Evolutionary conservation across 345 rosid species (phyloP).

Genomic region (Nasturtium officinale): DNA sequence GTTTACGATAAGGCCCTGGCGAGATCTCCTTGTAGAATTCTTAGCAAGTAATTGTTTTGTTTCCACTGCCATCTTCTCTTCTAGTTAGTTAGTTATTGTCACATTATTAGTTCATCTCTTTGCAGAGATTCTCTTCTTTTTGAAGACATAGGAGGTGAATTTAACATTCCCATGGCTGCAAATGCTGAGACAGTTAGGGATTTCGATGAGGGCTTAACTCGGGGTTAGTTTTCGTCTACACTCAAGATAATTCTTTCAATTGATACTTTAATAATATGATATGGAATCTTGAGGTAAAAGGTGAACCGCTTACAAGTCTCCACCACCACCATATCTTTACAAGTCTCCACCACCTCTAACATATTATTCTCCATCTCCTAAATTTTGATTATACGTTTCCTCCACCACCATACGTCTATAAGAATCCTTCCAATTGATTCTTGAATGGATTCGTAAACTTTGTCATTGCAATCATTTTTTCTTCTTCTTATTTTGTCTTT

Average conservation of each 20-base stretch:
- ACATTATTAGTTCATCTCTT: background rate
- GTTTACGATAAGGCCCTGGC: slow-evolving; percentile 83
- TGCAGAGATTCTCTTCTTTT: slow-evolving; percentile 83
- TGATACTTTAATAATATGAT: slow-evolving; percentile 3
- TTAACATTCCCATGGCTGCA: slow-evolving; percentile 64
- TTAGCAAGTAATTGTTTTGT: slow-evolving; percentile 56
- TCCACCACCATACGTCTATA: no score
- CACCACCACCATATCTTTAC: no score
- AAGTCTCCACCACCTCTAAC: no score
- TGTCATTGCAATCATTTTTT: no score
- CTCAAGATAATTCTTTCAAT: background rate
- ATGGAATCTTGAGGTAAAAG: background rate
- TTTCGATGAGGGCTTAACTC: slow-evolving; percentile 80
- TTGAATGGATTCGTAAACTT: no score
- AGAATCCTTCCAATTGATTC: no score
- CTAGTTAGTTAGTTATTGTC: slow-evolving; percentile 12
- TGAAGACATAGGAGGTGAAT: slow-evolving; percentile 86
- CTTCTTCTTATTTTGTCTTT: no score
- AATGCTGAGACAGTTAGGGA: slow-evolving; percentile 82
- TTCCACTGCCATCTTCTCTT: background rate
- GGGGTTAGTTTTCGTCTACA: slow-evolving; percentile 50
- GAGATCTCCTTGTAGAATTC: slow-evolving; percentile 62
- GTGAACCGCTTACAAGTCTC: no score
- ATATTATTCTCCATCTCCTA: no score
- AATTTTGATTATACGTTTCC: no score